phyloP scores from a whole-genome alignment of 768 basidiomycete genomes.

The Mycena venus region DNA sequence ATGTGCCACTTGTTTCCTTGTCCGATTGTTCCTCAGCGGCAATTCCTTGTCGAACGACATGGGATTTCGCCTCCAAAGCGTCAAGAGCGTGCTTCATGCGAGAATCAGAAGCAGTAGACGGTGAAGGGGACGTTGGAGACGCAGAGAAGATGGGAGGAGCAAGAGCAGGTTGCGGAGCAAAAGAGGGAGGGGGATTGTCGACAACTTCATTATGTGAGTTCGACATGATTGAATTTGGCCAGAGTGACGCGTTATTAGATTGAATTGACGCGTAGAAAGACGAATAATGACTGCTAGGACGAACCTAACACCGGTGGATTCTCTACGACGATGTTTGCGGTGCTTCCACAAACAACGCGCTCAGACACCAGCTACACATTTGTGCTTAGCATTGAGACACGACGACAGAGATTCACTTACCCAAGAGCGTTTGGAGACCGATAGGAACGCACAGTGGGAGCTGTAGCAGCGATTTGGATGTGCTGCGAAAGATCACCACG shows the following conservation, averaged over 20 bases:
- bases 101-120: not conserved
- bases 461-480: too few species aligned
- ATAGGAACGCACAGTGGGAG: too few species aligned
- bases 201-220: not conserved
- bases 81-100: not conserved
- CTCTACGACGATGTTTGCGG: too few species aligned
- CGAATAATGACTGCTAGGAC: too few species aligned
- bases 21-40: slow-evolving; percentile 8
- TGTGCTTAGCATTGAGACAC: too few species aligned
- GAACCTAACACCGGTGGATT: too few species aligned
- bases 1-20: not conserved
- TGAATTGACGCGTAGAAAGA: not conserved
- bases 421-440: too few species aligned
- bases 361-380: too few species aligned
- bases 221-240: not conserved
- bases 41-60: not conserved
- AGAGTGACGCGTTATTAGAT: not conserved
- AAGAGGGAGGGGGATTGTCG: not conserved
- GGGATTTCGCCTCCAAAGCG: not conserved
- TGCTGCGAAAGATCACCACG: too few species aligned
- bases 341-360: too few species aligned
- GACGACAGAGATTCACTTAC: too few species aligned
- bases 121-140: not conserved
- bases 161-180: not conserved
- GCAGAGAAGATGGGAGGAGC: too few species aligned